These are phyloP conservation scores for Phoenix roebelenii DNA, from an alignment of 176 grass and related monocot genomes.

Conservation along the genomic window DNA sequence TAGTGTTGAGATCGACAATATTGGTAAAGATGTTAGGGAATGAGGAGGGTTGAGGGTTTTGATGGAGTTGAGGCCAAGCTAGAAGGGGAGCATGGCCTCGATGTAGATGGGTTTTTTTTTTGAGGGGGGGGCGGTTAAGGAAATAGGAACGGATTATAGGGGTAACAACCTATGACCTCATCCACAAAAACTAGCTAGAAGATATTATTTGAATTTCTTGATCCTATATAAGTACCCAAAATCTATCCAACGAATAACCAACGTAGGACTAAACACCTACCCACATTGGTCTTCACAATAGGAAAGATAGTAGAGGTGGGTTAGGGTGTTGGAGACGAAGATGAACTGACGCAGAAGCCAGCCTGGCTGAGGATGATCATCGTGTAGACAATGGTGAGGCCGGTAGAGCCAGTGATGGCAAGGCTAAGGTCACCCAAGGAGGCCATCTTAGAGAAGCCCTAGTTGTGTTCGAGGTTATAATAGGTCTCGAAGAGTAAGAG, in stretches of 20 bases:
- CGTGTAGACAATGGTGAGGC: conserved; percentile 48
- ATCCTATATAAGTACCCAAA: too few relatives aligned
- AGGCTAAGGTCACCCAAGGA: conserved; percentile 70
- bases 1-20: conserved; percentile 72
- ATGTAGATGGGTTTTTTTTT: conserved; percentile 43
- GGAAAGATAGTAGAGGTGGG: neutral
- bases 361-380: conserved; percentile 94
- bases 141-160: too few relatives aligned
- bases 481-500: conserved; percentile 65
- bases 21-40: conserved; percentile 90
- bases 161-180: too few relatives aligned
- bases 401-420: conserved; percentile 35
- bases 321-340: conserved; percentile 73
- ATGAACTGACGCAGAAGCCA: conserved; percentile 81
- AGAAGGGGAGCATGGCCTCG: conserved; percentile 71
- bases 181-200: too few relatives aligned
- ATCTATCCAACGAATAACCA: too few relatives aligned
- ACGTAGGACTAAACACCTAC: too few relatives aligned
- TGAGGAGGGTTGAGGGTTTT: conserved; percentile 80
- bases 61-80: conserved; percentile 90
- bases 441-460: conserved; percentile 42
- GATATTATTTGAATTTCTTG: too few relatives aligned
- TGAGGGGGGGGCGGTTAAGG: conserved; percentile 30
- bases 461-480: conserved; percentile 31
- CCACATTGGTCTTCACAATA: too few relatives aligned